These are phyloP conservation scores for Malassezia psittaci DNA, from an alignment of 1,284 basidiomycete species.

Conservation along the genomic window DNA sequence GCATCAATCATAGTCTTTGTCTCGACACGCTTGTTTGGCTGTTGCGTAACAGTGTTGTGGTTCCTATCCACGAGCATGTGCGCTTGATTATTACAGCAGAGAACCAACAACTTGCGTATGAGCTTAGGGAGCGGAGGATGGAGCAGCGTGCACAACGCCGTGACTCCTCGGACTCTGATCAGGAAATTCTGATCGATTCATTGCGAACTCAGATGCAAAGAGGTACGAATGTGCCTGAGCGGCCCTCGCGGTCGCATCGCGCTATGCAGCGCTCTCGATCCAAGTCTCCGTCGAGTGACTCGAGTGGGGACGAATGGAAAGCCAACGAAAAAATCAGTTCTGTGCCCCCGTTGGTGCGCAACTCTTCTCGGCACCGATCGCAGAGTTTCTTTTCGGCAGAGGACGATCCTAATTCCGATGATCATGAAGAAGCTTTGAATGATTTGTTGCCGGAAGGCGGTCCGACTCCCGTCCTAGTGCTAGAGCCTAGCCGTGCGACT, in stretches of 20 bases:
- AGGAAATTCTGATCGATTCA: slow-evolving; percentile 8
- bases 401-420: slow-evolving; percentile 25
- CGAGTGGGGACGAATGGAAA: slow-evolving; percentile 15
- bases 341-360: background rate
- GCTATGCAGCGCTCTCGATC: background rate
- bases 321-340: background rate
- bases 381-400: slow-evolving; percentile 18
- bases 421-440: slow-evolving; percentile 20
- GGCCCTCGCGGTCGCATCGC: background rate
- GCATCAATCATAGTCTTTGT: slow-evolving; percentile 53
- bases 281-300: background rate
- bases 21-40: slow-evolving; percentile 83
- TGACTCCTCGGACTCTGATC: background rate
- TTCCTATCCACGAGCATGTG: slow-evolving; percentile 73
- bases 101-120: slow-evolving; percentile 56
- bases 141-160: background rate
- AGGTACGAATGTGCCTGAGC: background rate
- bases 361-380: background rate
- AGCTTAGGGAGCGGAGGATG: slow-evolving; percentile 6
- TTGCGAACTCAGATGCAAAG: slow-evolving; percentile 4
- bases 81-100: slow-evolving; percentile 68
- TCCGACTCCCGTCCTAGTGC: slow-evolving; percentile 57
- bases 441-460: slow-evolving; percentile 2
- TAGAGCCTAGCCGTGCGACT: slow-evolving; percentile 70
- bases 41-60: slow-evolving; percentile 70